Base-by-base conservation (phyloP, 768 basidiomycete species). In the Tylopilus plumbeoviolaceoides region DNA sequence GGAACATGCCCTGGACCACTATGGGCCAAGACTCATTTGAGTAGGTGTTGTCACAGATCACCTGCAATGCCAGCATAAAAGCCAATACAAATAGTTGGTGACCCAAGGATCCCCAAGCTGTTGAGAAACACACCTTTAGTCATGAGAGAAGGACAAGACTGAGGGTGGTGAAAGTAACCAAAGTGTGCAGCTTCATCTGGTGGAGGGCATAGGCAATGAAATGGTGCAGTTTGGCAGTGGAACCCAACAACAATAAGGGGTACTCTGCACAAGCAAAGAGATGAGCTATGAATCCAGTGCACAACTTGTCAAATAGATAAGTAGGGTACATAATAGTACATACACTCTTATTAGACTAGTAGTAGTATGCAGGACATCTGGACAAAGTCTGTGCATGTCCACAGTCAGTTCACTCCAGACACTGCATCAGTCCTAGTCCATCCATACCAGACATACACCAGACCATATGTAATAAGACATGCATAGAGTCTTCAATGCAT, bases 41-140 rank as follows among this genome's bases (percentile, higher is more conserved):
- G 67, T 94, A 95, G 0, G 91, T 94, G 62, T 94, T 91, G 73
- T 95, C 91, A 71, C 91, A 93, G 44, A 92, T 87, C n/a, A 93
- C 87, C 64, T 85, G 85, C 4, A 76, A 79, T 0, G 83, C 76
- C 59, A 86, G 82, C 86, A 88, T 88, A 63, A 87, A 85, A 0
- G 86, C 84, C 0, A 82, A 83, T 17, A 89, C 79, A 62, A 87
- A 87, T 0, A 89, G 65, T 0, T 87, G 77, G 50, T 89, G 87
- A 0, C 87, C 87, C 0, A 82, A 85, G 1, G 83, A 85, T 18
- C 86, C 87, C 46, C 83, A 79, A 17, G 85, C 87, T 5, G 85
- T 83, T 39, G 86, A 86, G 67, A 86, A 87, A 20, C 85, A 79
- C 0, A 77, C 75, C 71, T 89, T 89, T 50, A 89, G 74, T 5